These are phyloP conservation scores for Populus ilicifolia DNA, from an alignment of 345 rosid genomes.

Conservation along the genomic window DNA sequence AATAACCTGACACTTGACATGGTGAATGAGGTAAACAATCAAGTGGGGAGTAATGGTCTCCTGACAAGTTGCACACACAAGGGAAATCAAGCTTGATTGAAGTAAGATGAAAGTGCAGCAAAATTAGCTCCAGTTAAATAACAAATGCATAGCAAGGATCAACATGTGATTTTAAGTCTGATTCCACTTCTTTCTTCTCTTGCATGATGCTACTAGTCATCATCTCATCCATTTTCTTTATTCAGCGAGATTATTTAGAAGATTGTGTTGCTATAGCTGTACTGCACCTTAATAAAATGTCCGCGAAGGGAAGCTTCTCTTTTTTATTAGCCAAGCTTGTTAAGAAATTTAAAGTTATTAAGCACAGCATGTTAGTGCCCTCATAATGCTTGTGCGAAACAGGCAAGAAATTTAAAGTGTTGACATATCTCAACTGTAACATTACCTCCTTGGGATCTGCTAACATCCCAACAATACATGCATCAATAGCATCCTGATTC, in stretches of 20 bases:
- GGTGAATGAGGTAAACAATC: neutral
- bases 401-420: no score
- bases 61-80: neutral
- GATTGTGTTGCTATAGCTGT: neutral
- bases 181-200: neutral
- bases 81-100: neutral
- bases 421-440: neutral
- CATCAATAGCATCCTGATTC: slow-evolving; percentile 77
- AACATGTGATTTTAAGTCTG: neutral
- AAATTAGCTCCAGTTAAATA: neutral
- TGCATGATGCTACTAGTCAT: neutral
- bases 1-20: neutral
- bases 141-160: neutral
- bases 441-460: slow-evolving; percentile 54
- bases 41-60: neutral
- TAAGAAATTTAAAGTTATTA: no score
- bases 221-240: neutral
- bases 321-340: neutral
- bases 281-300: neutral
- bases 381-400: neutral
- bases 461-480: slow-evolving; percentile 60
- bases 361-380: neutral
- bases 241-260: neutral
- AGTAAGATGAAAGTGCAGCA: neutral
- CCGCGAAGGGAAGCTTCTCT: neutral